phyloP scores from a whole-genome alignment of 257 asterid genomes.

The Mentha longifolia region DNA sequence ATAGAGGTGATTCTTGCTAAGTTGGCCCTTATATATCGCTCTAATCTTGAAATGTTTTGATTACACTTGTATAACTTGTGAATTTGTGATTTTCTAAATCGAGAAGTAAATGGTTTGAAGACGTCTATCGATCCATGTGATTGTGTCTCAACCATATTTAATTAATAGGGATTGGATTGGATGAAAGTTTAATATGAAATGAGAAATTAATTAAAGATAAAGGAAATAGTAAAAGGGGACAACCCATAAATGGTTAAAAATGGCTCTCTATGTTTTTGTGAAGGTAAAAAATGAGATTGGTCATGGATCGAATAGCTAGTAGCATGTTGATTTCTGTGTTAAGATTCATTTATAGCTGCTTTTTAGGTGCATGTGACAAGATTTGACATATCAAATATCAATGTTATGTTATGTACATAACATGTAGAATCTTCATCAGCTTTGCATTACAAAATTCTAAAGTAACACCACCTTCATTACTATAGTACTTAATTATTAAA shows the following conservation, averaged over 20 bases:
- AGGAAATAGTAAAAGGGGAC: slow-evolving; percentile 2
- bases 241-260: slow-evolving; percentile 25
- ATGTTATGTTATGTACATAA: slow-evolving; percentile 6
- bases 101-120: neutral
- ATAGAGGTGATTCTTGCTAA: neutral
- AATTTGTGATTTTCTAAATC: neutral
- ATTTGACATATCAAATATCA: slow-evolving; percentile 29
- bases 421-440: slow-evolving; percentile 14
- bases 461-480: neutral
- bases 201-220: neutral
- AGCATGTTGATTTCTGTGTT: slow-evolving; percentile 25
- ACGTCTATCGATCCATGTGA: neutral
- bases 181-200: neutral
- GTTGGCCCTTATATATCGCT: neutral
- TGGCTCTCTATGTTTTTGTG: slow-evolving; percentile 3
- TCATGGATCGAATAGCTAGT: slow-evolving; percentile 8
- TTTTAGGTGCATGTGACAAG: slow-evolving; percentile 37
- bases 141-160: neutral
- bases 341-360: slow-evolving; percentile 29
- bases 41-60: neutral
- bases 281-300: slow-evolving; percentile 28
- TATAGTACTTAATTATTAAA: neutral
- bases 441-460: slow-evolving; percentile 21
- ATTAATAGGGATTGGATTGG: too few species aligned
- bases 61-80: too few species aligned